Conservation (phyloP, 1,139 yeast species). For the Debaryomyces robertsiae region DNA sequence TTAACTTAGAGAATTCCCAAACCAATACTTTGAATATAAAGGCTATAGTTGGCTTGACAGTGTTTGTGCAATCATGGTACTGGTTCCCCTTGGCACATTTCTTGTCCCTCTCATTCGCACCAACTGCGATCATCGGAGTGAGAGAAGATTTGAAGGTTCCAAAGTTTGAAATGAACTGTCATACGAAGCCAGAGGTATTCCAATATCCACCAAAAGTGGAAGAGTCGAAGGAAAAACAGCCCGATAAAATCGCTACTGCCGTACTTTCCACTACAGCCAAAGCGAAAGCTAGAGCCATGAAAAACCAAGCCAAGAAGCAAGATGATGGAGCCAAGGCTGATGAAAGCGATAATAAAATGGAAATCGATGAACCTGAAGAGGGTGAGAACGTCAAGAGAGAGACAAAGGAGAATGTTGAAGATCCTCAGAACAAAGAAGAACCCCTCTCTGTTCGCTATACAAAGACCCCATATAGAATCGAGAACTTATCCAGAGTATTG, state of each 20-base stretch:
- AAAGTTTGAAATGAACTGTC: slow-evolving; percentile 77
- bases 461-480: slow-evolving; percentile 66
- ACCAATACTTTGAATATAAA: slow-evolving; percentile 89
- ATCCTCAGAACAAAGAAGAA: slow-evolving; percentile 34
- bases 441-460: slow-evolving; percentile 44
- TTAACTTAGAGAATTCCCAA: slow-evolving; percentile 84
- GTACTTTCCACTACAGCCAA: slow-evolving; percentile 90
- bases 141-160: slow-evolving; percentile 87
- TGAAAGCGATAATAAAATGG: slow-evolving; percentile 32
- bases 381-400: slow-evolving; percentile 16
- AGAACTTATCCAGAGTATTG: slow-evolving; percentile 83
- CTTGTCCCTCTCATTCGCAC: slow-evolving; percentile 86
- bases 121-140: slow-evolving; percentile 89
- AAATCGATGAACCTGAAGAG: slow-evolving; percentile 29
- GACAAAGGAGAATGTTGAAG: slow-evolving; percentile 19
- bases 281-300: slow-evolving; percentile 90
- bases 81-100: slow-evolving; percentile 98
- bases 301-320: slow-evolving; percentile 60
- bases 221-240: slow-evolving; percentile 77
- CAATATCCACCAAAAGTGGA: slow-evolving; percentile 90
- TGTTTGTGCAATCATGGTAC: slow-evolving; percentile 95
- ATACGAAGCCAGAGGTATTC: slow-evolving; percentile 76
- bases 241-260: slow-evolving; percentile 90
- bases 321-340: slow-evolving; percentile 24
- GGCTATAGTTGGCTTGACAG: slow-evolving; percentile 88